phyloP scores from a whole-genome alignment of 805 yeast species.

The Pichia eremophila region DNA sequence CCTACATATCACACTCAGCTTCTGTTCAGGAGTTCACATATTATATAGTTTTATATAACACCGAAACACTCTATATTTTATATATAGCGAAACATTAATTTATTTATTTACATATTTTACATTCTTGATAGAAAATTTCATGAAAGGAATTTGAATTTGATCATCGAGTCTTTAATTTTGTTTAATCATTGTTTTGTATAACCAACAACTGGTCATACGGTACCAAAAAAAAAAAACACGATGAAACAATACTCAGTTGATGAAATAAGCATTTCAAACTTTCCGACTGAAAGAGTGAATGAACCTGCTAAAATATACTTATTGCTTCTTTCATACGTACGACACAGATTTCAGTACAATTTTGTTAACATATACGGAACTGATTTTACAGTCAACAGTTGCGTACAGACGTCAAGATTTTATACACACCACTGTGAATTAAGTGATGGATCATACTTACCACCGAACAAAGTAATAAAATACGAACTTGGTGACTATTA shows the following conservation, averaged over 20 bases:
- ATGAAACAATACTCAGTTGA: background rate
- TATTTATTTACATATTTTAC: too few relatives aligned
- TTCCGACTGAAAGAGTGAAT: background rate
- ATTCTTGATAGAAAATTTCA: too few relatives aligned
- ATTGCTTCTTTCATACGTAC: conserved; percentile 1
- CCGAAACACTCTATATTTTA: too few relatives aligned
- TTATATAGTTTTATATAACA: too few relatives aligned
- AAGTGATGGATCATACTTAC: background rate
- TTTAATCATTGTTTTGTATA: too few relatives aligned
- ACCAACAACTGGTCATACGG: too few relatives aligned
- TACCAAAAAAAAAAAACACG: too few relatives aligned
- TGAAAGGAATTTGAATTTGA: too few relatives aligned
- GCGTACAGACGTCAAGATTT: background rate
- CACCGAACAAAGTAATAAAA: background rate
- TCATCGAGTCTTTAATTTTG: too few relatives aligned
- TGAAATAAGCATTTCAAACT: conserved; percentile 7
- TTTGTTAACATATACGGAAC: conserved; percentile 11
- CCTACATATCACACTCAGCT: too few relatives aligned
- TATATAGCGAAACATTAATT: too few relatives aligned
- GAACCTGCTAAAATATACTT: conserved; percentile 8
- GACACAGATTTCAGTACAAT: background rate
- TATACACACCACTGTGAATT: background rate
- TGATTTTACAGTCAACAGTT: conserved; percentile 16
- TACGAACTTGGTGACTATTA: background rate
- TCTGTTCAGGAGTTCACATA: too few relatives aligned